These are phyloP conservation scores for Blakeslea trispora DNA, from an alignment of 371 early-diverging fungal genomes.

Conservation along the genomic window DNA sequence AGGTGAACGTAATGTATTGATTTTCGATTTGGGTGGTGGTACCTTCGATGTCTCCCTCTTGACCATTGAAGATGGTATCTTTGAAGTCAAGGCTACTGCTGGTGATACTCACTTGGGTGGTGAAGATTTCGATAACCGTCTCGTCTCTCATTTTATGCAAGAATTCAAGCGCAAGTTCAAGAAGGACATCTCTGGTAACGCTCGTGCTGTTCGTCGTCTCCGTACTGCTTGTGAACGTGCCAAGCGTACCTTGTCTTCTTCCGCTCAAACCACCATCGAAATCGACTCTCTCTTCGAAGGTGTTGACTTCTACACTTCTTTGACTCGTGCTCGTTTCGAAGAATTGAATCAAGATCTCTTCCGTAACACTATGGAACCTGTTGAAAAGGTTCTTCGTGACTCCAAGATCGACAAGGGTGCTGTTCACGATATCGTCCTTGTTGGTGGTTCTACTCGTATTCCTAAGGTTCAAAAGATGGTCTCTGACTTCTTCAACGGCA, in stretches of 20 bases:
- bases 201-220: constrained; percentile 82
- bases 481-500: constrained; percentile 88
- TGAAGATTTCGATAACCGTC: constrained; percentile 88
- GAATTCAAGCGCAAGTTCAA: constrained; percentile 81
- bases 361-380: constrained; percentile 80
- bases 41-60: constrained; percentile 91
- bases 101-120: constrained; percentile 95
- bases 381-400: constrained; percentile 83
- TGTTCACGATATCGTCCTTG: constrained; percentile 87
- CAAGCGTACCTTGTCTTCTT: constrained; percentile 83
- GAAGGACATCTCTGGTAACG: constrained; percentile 73
- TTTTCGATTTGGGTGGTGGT: constrained; percentile 92
- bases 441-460: constrained; percentile 95
- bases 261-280: constrained; percentile 77
- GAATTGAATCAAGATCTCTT: constrained; percentile 86
- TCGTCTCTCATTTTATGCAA: constrained; percentile 72
- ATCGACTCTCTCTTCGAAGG: constrained; percentile 85
- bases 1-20: constrained; percentile 69
- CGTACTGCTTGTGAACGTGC: constrained; percentile 87
- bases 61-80: constrained; percentile 82
- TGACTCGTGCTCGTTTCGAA: constrained; percentile 90
- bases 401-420: constrained; percentile 73
- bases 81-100: constrained; percentile 83
- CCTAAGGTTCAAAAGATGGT: constrained; percentile 92
- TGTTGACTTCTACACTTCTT: constrained; percentile 76